Evolutionary conservation across 306 rosid species (phyloP).

Genomic region (Vigna mungo): DNA sequence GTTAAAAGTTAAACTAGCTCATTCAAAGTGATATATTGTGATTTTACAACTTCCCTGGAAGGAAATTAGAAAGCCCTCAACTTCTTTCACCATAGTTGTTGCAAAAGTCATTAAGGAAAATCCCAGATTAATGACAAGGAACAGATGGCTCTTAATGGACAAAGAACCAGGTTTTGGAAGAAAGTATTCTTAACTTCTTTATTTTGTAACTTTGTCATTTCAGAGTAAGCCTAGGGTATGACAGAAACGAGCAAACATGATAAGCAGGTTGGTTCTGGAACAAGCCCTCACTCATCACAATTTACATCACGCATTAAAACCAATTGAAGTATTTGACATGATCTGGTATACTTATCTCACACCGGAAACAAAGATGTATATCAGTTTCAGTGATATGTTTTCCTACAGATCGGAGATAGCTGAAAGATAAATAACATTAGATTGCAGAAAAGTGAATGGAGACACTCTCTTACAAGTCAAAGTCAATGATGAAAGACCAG

Average conservation of each 20-base stretch:
- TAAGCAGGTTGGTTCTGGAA: slow-evolving; percentile 18
- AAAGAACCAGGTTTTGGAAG: slow-evolving; percentile 6
- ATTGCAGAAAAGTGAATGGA: slow-evolving; percentile 23
- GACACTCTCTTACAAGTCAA: slow-evolving; percentile 10
- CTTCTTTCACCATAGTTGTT: slow-evolving; percentile 10
- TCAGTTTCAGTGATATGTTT: slow-evolving; percentile 8
- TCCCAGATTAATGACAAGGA: neutral
- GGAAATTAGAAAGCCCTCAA: slow-evolving; percentile 12
- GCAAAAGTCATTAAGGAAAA: slow-evolving; percentile 9
- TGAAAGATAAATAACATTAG: slow-evolving; percentile 9
- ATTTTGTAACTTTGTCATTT: slow-evolving; percentile 13
- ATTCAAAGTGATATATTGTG: too few species aligned
- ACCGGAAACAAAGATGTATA: slow-evolving; percentile 33
- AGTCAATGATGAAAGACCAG: slow-evolving; percentile 37
- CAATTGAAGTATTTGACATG: neutral
- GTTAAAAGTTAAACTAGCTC: too few species aligned
- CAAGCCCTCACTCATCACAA: slow-evolving; percentile 21
- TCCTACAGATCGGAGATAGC: slow-evolving; percentile 38
- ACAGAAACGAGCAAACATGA: slow-evolving; percentile 13
- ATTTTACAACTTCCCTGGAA: neutral
- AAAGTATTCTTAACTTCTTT: slow-evolving; percentile 13
- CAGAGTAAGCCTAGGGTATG: neutral
- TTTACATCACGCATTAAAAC: neutral
- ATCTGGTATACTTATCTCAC: slow-evolving; percentile 9
- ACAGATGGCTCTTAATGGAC: slow-evolving; percentile 15